Percentiles rank a stretch among this genome's conserved stretches.
Evolutionary conservation across 176 grass and related monocot genomes (phyloP).

Genomic region (Zoysia japonica): DNA sequence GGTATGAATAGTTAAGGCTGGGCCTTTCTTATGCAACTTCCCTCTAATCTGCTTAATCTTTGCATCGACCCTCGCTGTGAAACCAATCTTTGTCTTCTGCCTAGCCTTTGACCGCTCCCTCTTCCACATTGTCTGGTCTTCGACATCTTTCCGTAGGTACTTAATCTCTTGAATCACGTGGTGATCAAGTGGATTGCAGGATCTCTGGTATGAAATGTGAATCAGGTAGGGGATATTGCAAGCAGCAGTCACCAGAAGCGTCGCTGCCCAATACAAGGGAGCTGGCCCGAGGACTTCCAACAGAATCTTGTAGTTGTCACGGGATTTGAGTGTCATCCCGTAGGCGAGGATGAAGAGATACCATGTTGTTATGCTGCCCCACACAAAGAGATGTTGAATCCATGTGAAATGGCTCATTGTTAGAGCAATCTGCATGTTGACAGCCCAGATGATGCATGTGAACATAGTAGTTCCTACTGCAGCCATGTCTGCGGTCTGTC

Average conservation of each 20-base stretch:
- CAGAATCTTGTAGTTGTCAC: conserved; percentile 69
- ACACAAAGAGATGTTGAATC: conserved; percentile 95
- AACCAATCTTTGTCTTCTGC: conserved; percentile 89
- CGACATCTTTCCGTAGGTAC: conserved; percentile 73
- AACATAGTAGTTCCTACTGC: conserved; percentile 93
- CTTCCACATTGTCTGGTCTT: conserved; percentile 94
- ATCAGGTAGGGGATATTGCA: conserved; percentile 88
- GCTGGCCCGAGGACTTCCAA: conserved; percentile 83
- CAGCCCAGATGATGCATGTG: conserved; percentile 96
- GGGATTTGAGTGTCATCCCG: conserved; percentile 58
- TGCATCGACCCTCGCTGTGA: conserved; percentile 88
- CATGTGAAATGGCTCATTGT: conserved; percentile 99
- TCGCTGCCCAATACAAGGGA: conserved; percentile 71
- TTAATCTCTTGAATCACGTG: conserved; percentile 99
- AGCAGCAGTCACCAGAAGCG: conserved; percentile 70
- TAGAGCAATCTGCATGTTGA: conserved; percentile 93
- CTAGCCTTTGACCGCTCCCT: conserved; percentile 82
- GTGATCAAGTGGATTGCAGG: conserved; percentile 83
- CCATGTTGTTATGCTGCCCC: conserved; percentile 88
- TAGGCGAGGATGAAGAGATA: conserved; percentile 94
- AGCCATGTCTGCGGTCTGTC: conserved; percentile 93
- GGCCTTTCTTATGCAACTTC: conserved; percentile 75
- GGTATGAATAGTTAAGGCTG: conserved; percentile 61
- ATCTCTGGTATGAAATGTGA: conserved; percentile 92
- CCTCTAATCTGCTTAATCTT: conserved; percentile 85